A percentile compares a stretch with the other conserved stretches of the same genome.
Evolutionary conservation across 2,329 filamentous ascomycete genomes (phyloP).

Genomic region (Microsporum ferrugineum): DNA sequence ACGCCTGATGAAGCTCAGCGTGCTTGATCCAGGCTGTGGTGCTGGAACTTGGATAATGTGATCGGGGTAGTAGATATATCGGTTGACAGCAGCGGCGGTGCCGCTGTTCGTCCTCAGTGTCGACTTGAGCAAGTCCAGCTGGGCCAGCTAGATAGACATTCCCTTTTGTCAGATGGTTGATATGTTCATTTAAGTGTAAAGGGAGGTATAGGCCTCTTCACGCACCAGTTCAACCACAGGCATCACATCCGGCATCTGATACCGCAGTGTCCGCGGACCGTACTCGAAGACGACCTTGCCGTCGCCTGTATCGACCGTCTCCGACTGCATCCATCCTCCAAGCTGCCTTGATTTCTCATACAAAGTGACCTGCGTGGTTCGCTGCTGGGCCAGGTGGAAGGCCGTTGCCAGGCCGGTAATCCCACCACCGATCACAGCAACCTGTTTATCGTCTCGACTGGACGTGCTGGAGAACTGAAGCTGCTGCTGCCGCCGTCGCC

Average conservation of each 20-base stretch:
- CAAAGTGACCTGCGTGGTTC: slow-evolving; percentile 64
- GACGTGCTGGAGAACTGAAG: background rate
- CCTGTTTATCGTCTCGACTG: background rate
- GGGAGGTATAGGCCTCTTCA: background rate
- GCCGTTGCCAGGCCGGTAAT: slow-evolving; percentile 71
- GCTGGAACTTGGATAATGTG: slow-evolving; percentile 56
- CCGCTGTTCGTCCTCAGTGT: slow-evolving; percentile 43
- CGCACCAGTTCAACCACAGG: slow-evolving; percentile 25
- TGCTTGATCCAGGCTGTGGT: slow-evolving; percentile 22
- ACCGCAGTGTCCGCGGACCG: slow-evolving; percentile 67
- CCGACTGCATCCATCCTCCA: slow-evolving; percentile 75
- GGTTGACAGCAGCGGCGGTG: slow-evolving; percentile 47
- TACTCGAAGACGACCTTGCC: slow-evolving; percentile 64
- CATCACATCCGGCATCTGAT: slow-evolving; percentile 46
- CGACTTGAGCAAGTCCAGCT: slow-evolving; percentile 40
- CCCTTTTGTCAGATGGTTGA: background rate
- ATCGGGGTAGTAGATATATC: slow-evolving; percentile 83
- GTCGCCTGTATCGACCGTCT: slow-evolving; percentile 47
- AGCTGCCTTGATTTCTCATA: slow-evolving; percentile 61
- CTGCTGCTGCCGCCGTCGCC: background rate
- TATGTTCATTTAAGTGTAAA: background rate
- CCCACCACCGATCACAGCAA: slow-evolving; percentile 64
- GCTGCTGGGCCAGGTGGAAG: slow-evolving; percentile 60
- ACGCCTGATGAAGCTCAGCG: slow-evolving; percentile 22
- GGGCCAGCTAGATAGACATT: slow-evolving; percentile 25